Evolutionary conservation across 2,329 filamentous ascomycete genomes (phyloP), one percentile per base, ranked within the genome.

Genomic region (Penicillium sp.): DNA sequence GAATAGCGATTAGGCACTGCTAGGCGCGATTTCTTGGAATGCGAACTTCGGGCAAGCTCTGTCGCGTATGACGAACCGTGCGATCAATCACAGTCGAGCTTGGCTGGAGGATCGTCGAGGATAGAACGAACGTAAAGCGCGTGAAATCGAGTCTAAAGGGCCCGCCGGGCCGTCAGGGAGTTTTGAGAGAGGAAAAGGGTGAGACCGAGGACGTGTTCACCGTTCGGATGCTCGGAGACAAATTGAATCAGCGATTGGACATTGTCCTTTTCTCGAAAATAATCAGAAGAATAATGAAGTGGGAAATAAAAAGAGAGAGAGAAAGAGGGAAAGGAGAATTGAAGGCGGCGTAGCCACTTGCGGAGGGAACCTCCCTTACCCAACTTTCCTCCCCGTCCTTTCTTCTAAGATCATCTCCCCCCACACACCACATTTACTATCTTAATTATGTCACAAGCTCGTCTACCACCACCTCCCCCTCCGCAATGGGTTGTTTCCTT

Each of bases 401-500:
- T 38, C 50, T 32, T 45, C 37, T 48, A 40, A 50, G 53, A 45
- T 49, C 56, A 56, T 56, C 42, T 32, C 40, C 32, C 44, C 45
- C 38, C 22, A 46, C 44, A 40, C 44, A 40, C 50, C 47, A 51
- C 38, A 50, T 52, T 38, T 18, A 48, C 49, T 51, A 59, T 39
- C 44, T 56, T 62, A 13, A 31, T n/a, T 29, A 66, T 58, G 46
- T 64, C 64, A 35, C 59, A 61, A 34, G 47, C 59, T 60, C 51
- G 50, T 64, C 53, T 67, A 56, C 64, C 69, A 55, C 72, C 72
- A 42, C 77, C 78, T 39, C 81, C 78, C 47, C 82, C 81, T 46
- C 92, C 92, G 34, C 80, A 83, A 81, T 99, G 94, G 94, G 90
- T 93, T 34, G 76, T 87, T 62, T 87, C 95, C 68, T 83, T 97